These are phyloP conservation scores for Chaetomium fimeti DNA, from an alignment of 495 filamentous ascomycete species.

Conservation along the genomic window DNA sequence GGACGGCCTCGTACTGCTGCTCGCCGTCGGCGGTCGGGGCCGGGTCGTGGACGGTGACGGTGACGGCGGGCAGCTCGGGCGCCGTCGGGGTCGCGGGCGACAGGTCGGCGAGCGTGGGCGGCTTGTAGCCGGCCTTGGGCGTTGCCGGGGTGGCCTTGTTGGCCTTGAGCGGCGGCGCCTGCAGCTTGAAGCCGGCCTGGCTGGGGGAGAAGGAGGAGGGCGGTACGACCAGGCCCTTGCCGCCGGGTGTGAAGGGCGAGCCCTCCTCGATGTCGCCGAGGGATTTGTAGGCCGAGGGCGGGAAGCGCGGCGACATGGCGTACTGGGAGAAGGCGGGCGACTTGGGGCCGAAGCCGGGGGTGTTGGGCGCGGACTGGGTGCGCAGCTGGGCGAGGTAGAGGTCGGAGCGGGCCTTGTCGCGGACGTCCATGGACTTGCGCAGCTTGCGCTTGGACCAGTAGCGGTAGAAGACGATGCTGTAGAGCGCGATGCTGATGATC, in stretches of 20 bases:
- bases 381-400: slow-evolving; percentile 94
- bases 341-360: slow-evolving; percentile 76
- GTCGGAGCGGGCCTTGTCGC: slow-evolving; percentile 89
- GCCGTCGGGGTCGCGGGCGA: slow-evolving; percentile 23
- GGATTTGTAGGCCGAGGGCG: slow-evolving; percentile 49
- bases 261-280: slow-evolving; percentile 50
- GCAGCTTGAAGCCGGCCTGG: slow-evolving; percentile 68
- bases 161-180: slow-evolving; percentile 75
- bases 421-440: slow-evolving; percentile 91
- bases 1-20: slow-evolving; percentile 63
- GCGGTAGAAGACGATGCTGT: slow-evolving; percentile 92
- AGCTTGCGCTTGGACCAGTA: slow-evolving; percentile 93
- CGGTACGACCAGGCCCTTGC: slow-evolving; percentile 43
- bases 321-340: slow-evolving; percentile 55
- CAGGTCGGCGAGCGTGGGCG: slow-evolving; percentile 31
- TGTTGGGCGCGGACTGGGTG: slow-evolving; percentile 90
- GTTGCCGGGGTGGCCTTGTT: slow-evolving; percentile 71
- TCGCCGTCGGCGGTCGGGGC: slow-evolving; percentile 60
- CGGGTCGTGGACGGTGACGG: slow-evolving; percentile 39
- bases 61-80: slow-evolving; percentile 22
- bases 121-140: slow-evolving; percentile 60
- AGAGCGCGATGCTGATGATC: slow-evolving; percentile 84
- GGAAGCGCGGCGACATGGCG: slow-evolving; percentile 55
- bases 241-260: slow-evolving; percentile 49
- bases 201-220: slow-evolving; percentile 45